Percentiles rank a stretch among this genome's conserved stretches.
Evolutionary conservation across 345 rosid genomes (phyloP).

Genomic region (Hypericum androsaemum): DNA sequence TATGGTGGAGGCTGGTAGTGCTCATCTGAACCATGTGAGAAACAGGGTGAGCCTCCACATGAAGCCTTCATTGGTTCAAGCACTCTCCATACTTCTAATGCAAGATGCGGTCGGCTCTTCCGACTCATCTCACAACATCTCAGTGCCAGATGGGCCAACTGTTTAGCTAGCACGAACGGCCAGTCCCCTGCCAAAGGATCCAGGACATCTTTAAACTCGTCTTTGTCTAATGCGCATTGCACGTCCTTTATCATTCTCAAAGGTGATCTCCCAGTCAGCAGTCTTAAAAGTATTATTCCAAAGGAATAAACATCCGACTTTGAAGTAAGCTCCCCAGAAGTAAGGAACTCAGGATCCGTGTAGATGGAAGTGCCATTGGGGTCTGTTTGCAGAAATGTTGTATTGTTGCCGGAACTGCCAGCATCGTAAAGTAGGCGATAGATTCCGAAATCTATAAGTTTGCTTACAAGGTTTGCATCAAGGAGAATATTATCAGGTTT

Average conservation of each 20-base stretch:
- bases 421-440: constrained; percentile 32
- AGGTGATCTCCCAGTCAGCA: constrained; percentile 69
- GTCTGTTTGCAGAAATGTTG: constrained; percentile 38
- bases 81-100: constrained; percentile 68
- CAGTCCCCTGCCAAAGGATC: constrained; percentile 95
- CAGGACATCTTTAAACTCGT: constrained; percentile 44
- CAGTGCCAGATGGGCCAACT: constrained; percentile 63
- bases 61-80: constrained; percentile 89
- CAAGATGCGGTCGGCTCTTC: constrained; percentile 69
- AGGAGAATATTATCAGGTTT: constrained; percentile 86
- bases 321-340: constrained; percentile 67
- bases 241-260: constrained; percentile 60
- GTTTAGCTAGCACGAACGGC: constrained; percentile 87
- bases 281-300: constrained; percentile 60
- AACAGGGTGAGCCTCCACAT: constrained; percentile 47
- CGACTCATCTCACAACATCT: constrained; percentile 70
- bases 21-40: constrained; percentile 34
- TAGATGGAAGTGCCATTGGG: constrained; percentile 66
- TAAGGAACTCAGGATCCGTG: constrained; percentile 72
- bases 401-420: constrained; percentile 25
- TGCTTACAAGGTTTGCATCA: constrained; percentile 62
- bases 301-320: constrained; percentile 85
- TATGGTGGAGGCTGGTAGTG: constrained; percentile 51
- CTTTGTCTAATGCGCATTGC: constrained; percentile 48
- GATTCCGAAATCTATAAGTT: constrained; percentile 83